phyloP scores from a whole-genome alignment of 495 filamentous ascomycete genomes.

The Elaphomyces granulatus region DNA sequence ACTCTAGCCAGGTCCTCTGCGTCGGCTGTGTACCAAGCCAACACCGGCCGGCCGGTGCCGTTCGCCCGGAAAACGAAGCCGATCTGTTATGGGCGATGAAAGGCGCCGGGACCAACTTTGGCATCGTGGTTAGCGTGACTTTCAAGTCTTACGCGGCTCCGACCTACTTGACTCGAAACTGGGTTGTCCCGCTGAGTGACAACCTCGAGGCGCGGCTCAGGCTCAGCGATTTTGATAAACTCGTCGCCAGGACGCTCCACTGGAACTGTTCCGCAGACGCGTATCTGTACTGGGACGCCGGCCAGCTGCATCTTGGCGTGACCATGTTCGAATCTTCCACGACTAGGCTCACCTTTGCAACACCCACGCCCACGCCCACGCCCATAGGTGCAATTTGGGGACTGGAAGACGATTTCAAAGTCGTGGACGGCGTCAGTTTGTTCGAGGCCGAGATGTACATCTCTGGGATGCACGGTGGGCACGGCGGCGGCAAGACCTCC shows the following conservation, averaged over 20 bases:
- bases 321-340: slow-evolving; percentile 35
- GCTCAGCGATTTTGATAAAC: slow-evolving; percentile 31
- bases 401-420: slow-evolving; percentile 18
- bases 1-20: slow-evolving; percentile 33
- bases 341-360: slow-evolving; percentile 13
- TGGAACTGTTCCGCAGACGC: slow-evolving; percentile 38
- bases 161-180: slow-evolving; percentile 33
- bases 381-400: slow-evolving; percentile 20
- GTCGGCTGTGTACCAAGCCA: slow-evolving; percentile 38
- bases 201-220: slow-evolving; percentile 20
- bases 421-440: slow-evolving; percentile 35
- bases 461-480: slow-evolving; percentile 44
- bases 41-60: slow-evolving; percentile 32
- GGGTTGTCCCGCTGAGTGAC: slow-evolving; percentile 34
- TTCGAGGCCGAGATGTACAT: slow-evolving; percentile 51
- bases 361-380: slow-evolving; percentile 7
- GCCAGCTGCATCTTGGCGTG: slow-evolving; percentile 38
- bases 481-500: slow-evolving; percentile 42
- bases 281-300: slow-evolving; percentile 41
- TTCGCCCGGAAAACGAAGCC: slow-evolving; percentile 31
- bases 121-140: slow-evolving; percentile 44
- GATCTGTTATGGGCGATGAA: slow-evolving; percentile 47
- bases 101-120: slow-evolving; percentile 49
- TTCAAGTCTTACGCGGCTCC: slow-evolving; percentile 37
- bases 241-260: slow-evolving; percentile 27